Conservation (phyloP, 2,329 filamentous ascomycete genomes). For the Diaporthe ampelina region DNA sequence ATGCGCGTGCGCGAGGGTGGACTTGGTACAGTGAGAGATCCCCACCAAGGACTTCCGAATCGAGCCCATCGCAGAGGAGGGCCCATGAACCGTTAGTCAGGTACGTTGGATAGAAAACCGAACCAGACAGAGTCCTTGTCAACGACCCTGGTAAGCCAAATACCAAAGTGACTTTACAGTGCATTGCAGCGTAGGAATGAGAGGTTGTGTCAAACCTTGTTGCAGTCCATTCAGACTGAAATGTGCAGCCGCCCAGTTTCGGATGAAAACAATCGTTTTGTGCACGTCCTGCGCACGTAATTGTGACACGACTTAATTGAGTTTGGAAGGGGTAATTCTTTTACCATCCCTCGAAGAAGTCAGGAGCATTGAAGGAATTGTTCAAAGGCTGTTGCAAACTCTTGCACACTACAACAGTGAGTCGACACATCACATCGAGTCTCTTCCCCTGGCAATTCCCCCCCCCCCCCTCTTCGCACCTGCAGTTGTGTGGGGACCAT, state of each 20-base stretch:
- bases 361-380: neutral
- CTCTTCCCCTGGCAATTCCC: neutral
- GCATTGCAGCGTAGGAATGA: neutral
- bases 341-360: neutral
- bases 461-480: neutral
- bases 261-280: neutral
- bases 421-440: neutral
- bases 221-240: slow-evolving; percentile 2
- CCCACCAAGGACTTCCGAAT: slow-evolving; percentile 3
- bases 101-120: neutral
- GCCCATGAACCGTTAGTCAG: neutral
- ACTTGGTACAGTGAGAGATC: slow-evolving; percentile 3
- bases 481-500: slow-evolving; percentile 6
- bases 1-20: neutral
- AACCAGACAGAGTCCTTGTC: neutral
- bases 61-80: no score
- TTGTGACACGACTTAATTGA: neutral
- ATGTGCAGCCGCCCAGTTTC: neutral
- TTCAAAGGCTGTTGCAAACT: neutral
- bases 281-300: neutral
- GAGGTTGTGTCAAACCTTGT: neutral
- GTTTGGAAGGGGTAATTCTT: neutral
- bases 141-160: neutral
- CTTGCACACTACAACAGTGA: neutral
- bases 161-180: neutral